A percentile compares a stretch with the other conserved stretches of the same genome.
Conservation (phyloP, 2,329 filamentous ascomycete genomes). For the Xylariales sp. region DNA sequence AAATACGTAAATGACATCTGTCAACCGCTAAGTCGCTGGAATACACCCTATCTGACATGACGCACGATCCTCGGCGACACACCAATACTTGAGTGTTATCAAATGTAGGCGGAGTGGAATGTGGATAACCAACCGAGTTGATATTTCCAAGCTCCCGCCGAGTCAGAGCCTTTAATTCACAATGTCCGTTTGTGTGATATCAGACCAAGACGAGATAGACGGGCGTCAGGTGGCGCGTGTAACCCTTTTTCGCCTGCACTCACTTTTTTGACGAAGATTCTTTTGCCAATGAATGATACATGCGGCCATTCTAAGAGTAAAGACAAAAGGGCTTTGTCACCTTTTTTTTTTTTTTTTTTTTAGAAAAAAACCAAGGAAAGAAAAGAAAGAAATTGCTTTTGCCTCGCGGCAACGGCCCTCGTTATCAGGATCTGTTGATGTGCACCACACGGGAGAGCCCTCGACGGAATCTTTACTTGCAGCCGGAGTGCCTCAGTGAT, state of each 20-base stretch:
- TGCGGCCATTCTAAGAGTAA: background rate
- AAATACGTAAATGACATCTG: slow-evolving; percentile 24
- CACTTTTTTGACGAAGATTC: background rate
- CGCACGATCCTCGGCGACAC: slow-evolving; percentile 21
- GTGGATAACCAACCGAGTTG: slow-evolving; percentile 4
- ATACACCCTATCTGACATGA: slow-evolving; percentile 22
- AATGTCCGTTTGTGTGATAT: slow-evolving; percentile 28
- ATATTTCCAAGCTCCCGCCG: slow-evolving; percentile 7
- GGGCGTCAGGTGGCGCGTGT: slow-evolving; percentile 23
- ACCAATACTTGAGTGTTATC: slow-evolving; percentile 1
- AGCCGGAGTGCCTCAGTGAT: slow-evolving; percentile 8
- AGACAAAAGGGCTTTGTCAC: slow-evolving; percentile 5
- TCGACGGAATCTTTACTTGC: background rate
- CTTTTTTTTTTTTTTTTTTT: slow-evolving; percentile 22
- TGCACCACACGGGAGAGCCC: slow-evolving; percentile 11
- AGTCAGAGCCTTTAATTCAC: slow-evolving; percentile 6
- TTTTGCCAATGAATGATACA: slow-evolving; percentile 5
- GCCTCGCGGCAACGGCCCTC: slow-evolving; percentile 14
- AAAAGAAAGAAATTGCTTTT: slow-evolving; percentile 14
- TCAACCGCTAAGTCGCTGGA: slow-evolving; percentile 25
- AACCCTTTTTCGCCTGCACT: slow-evolving; percentile 15
- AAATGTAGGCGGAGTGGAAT: slow-evolving; percentile 5
- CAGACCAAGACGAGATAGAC: slow-evolving; percentile 19
- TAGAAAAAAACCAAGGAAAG: no score
- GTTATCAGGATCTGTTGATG: background rate